phyloP scores from a whole-genome alignment of 2,329 filamentous ascomycete species.

The Aspergillus novofumigatus region DNA sequence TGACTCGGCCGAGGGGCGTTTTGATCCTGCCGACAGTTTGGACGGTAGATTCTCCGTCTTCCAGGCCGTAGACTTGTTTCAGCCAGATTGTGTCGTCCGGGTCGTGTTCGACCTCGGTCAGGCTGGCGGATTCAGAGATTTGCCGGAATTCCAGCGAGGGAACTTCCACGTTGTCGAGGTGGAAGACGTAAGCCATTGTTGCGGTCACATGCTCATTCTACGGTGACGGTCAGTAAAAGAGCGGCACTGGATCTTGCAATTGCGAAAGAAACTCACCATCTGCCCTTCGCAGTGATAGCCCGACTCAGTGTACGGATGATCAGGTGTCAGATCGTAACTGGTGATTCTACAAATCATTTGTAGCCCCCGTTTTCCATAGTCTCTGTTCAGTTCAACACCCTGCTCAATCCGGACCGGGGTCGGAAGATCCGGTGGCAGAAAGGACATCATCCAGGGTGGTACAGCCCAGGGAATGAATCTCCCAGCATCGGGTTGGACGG shows the following conservation, averaged over 20 bases:
- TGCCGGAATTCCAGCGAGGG: conserved; percentile 51
- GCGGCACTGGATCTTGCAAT: neutral
- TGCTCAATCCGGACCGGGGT: conserved; percentile 24
- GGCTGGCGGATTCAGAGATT: conserved; percentile 24
- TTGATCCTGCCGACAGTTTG: conserved; percentile 22
- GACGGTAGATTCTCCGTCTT: conserved; percentile 21
- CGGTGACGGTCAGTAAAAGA: neutral
- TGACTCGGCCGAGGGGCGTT: conserved; percentile 14
- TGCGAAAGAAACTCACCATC: conserved; percentile 23
- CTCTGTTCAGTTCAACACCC: conserved; percentile 26
- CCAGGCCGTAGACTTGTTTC: conserved; percentile 25
- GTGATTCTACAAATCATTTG: conserved; percentile 64
- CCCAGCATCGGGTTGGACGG: conserved; percentile 25
- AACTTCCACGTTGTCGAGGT: conserved; percentile 56
- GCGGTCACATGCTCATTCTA: conserved; percentile 62
- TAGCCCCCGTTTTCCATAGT: conserved; percentile 44
- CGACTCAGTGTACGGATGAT: conserved; percentile 51
- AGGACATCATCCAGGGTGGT: conserved; percentile 23
- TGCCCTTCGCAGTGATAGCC: conserved; percentile 48
- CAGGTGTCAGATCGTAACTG: conserved; percentile 56
- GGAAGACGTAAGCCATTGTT: conserved; percentile 60
- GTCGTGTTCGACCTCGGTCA: conserved; percentile 29
- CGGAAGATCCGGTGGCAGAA: conserved; percentile 22
- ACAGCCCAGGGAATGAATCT: conserved; percentile 30
- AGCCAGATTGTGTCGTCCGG: conserved; percentile 29